phyloP scores from a whole-genome alignment of 1,284 basidiomycete genomes.

The Pseudozyma pruni region DNA sequence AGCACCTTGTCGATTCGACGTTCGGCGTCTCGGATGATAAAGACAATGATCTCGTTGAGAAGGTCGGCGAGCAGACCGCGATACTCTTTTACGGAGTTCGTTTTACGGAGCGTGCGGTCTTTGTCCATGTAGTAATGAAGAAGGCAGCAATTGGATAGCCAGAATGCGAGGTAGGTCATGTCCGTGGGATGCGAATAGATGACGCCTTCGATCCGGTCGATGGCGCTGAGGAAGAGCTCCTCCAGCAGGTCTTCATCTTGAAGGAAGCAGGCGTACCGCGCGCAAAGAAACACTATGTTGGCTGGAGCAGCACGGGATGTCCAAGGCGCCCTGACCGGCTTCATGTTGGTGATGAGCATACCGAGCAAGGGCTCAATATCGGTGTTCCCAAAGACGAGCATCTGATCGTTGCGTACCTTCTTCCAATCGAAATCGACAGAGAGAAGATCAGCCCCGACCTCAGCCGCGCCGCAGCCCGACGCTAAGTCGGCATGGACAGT shows the following conservation, averaged over 20 bases:
- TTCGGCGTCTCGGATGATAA: conserved; percentile 92
- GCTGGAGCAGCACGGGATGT: conserved; percentile 67
- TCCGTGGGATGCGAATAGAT: conserved; percentile 80
- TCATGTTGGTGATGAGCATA: conserved; percentile 77
- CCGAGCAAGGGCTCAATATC: conserved; percentile 81
- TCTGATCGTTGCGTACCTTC: conserved; percentile 67
- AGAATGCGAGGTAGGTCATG: conserved; percentile 86
- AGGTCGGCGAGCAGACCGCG: conserved; percentile 70
- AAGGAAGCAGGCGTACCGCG: conserved; percentile 75
- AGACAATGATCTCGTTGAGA: conserved; percentile 91
- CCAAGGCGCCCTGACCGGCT: conserved; percentile 71
- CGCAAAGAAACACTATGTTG: conserved; percentile 73
- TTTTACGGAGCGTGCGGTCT: conserved; percentile 44
- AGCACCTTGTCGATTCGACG: conserved; percentile 86
- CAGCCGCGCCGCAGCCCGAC: conserved; percentile 57
- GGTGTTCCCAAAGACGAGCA: conserved; percentile 89
- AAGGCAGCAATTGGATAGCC: conserved; percentile 89
- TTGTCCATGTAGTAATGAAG: conserved; percentile 88
- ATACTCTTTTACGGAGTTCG: conserved; percentile 40
- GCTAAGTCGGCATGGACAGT: conserved; percentile 36
- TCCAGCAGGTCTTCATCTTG: conserved; percentile 74
- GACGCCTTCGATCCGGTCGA: conserved; percentile 88
- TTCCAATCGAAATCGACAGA: conserved; percentile 58
- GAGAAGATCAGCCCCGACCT: conserved; percentile 56
- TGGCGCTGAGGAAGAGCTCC: conserved; percentile 87